A percentile compares a stretch with the other conserved stretches of the same genome.
These are phyloP conservation scores for Vicia faba DNA, from an alignment of 306 rosid species.

Conservation along the genomic window DNA sequence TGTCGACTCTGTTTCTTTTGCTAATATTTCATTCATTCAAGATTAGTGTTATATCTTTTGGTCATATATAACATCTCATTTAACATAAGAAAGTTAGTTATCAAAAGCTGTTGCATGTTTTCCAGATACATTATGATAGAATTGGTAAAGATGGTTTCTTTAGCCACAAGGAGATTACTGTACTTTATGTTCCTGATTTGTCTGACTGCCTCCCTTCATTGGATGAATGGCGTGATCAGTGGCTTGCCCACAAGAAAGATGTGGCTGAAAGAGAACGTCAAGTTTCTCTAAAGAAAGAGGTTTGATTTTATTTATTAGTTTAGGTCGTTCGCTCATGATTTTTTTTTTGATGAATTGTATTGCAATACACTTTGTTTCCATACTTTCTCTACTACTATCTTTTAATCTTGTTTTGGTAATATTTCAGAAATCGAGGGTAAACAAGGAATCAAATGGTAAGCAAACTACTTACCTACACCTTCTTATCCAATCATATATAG, in stretches of 20 bases:
- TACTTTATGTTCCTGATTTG: slow-evolving; percentile 82
- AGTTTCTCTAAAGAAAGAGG: slow-evolving; percentile 69
- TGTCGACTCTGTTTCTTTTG: slow-evolving; percentile 4
- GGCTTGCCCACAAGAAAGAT: slow-evolving; percentile 87
- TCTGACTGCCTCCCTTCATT: slow-evolving; percentile 88
- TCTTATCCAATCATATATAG: not conserved
- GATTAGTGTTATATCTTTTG: slow-evolving; percentile 6
- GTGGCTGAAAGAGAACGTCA: slow-evolving; percentile 79
- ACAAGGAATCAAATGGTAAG: slow-evolving; percentile 52
- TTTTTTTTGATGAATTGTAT: slow-evolving; percentile 15
- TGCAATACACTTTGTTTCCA: slow-evolving; percentile 3
- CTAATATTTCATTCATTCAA: not conserved
- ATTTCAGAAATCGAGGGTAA: slow-evolving; percentile 50
- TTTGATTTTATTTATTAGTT: slow-evolving; percentile 39
- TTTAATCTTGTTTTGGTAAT: slow-evolving; percentile 21
- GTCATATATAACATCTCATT: not conserved
- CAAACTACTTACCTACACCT: slow-evolving; percentile 7
- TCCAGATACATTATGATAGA: slow-evolving; percentile 94
- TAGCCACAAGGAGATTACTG: slow-evolving; percentile 93
- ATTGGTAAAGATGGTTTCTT: slow-evolving; percentile 86
- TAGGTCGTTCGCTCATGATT: not conserved
- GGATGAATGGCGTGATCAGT: slow-evolving; percentile 78
- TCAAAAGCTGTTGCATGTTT: slow-evolving; percentile 24
- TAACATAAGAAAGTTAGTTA: slow-evolving; percentile 6
- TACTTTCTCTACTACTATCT: not conserved